These are phyloP conservation scores for Colletotrichum sp. DNA, from an alignment of 2,329 filamentous ascomycete species.

Conservation along the genomic window DNA sequence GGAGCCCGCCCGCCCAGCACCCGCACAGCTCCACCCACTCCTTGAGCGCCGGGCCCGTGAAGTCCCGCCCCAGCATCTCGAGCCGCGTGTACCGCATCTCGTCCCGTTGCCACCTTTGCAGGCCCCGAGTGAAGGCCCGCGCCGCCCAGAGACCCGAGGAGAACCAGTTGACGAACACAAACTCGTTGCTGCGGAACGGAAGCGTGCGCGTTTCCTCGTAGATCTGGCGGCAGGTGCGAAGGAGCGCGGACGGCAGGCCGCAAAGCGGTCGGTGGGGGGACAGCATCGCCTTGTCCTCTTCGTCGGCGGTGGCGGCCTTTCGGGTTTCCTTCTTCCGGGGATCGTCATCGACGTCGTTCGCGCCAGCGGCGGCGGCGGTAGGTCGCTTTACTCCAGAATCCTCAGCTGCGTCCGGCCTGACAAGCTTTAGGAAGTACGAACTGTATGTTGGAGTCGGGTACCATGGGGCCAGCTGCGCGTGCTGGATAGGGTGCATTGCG, in stretches of 20 bases:
- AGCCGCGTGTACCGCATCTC: slow-evolving; percentile 44
- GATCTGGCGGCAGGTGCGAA: slow-evolving; percentile 42
- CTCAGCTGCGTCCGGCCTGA: slow-evolving; percentile 7
- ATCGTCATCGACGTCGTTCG: neutral
- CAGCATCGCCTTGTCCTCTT: slow-evolving; percentile 24
- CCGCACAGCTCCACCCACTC: slow-evolving; percentile 43
- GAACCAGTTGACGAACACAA: slow-evolving; percentile 52
- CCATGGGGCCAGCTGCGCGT: slow-evolving; percentile 43
- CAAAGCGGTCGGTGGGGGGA: slow-evolving; percentile 40
- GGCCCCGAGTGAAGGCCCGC: slow-evolving; percentile 35
- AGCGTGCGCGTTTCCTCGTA: slow-evolving; percentile 46
- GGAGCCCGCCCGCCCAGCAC: slow-evolving; percentile 37
- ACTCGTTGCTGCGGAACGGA: slow-evolving; percentile 49
- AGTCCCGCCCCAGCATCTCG: slow-evolving; percentile 44
- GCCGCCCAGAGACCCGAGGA: slow-evolving; percentile 49
- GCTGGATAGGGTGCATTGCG: slow-evolving; percentile 40
- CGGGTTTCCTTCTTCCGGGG: neutral
- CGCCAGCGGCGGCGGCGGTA: neutral
- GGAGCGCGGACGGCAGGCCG: slow-evolving; percentile 45
- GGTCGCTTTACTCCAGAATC: neutral
- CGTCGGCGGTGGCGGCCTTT: neutral
- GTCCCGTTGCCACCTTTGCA: slow-evolving; percentile 47
- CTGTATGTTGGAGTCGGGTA: slow-evolving; percentile 39
- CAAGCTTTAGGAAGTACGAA: slow-evolving; percentile 34
- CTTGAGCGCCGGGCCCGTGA: slow-evolving; percentile 30